Base-by-base conservation (phyloP, 768 basidiomycete species). In the Leccinum rimulosum region DNA sequence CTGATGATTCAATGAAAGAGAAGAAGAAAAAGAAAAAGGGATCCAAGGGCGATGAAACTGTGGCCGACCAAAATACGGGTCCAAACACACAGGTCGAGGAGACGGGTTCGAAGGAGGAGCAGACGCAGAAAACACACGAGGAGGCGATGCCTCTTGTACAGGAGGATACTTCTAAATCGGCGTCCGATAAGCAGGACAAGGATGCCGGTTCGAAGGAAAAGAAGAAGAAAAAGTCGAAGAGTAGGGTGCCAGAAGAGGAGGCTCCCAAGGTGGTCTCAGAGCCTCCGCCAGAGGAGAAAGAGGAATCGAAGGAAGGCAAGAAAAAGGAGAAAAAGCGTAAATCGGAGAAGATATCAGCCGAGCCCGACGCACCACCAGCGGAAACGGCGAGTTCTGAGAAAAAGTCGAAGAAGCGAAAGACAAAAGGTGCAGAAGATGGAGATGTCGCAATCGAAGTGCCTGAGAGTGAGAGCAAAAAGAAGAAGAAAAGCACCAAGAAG, bases 341-440 rank as follows among this genome's bases (percentile, higher is more conserved):
- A 53, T 61, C 30, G 61, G 65, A 64, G 61, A 59, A 54, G 51
- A 35, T 52, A 14, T 48, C 30, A 11, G 43, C 66, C 7, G 78
- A 76, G 59, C 31, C 54, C 15, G 5, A 6, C 48, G 63, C 14
- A 50, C 55, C 58, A 33, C 30, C 30, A 54, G 63, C 54, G 36
- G 64, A 61, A 60, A 61, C 62, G 43, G 38, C 25, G 52, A 54
- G 31, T 8, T 50, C 62, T 38, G 57, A 50, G 33, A 64, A 61
- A 30, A 68, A 68, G 60, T 68, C 65, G 40, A 77, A 73, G 60
- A 79, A 77, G 61, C 74, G 74, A 53, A 76, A 70, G 61, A 71
- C 67, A 65, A 56, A 61, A 50, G 50, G 54, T 14, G 33, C 9
- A 4, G 64, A 53, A 10, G 60, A 59, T 17, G 60, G 48, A 15